Percentiles rank a stretch among this genome's conserved stretches.
phyloP scores from a whole-genome alignment of 352 stramenopile genomes.

The Blastocystis sp. region DNA sequence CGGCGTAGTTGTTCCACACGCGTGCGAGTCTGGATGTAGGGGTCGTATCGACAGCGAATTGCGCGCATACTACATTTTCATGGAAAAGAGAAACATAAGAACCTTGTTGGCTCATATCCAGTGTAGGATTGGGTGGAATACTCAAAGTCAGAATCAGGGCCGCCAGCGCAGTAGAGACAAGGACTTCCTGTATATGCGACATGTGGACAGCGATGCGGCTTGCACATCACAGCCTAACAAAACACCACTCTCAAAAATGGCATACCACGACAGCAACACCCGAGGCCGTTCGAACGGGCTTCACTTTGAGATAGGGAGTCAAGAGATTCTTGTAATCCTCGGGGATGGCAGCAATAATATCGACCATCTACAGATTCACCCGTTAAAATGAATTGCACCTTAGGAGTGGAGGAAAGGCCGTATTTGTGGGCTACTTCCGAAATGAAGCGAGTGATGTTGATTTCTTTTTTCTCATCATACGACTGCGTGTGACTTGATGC shows the following conservation, averaged over 20 bases:
- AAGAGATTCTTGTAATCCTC: constrained; percentile 86
- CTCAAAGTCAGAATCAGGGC: constrained; percentile 93
- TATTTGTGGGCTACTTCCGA: constrained; percentile 64
- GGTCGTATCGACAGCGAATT: constrained; percentile 90
- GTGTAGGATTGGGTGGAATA: constrained; percentile 94
- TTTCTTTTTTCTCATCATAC: constrained; percentile 69
- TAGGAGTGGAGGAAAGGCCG: constrained; percentile 61
- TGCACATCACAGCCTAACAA: constrained; percentile 87
- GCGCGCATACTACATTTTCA: constrained; percentile 82
- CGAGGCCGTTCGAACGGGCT: constrained; percentile 88
- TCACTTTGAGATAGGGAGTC: constrained; percentile 87
- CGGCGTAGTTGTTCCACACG: constrained; percentile 83
- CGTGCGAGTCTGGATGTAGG: constrained; percentile 86
- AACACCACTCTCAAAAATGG: neutral
- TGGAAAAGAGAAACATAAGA: neutral
- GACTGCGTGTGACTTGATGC: constrained; percentile 7
- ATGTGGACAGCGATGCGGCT: constrained; percentile 93
- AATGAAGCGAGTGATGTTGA: constrained; percentile 69
- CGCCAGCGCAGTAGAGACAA: constrained; percentile 91
- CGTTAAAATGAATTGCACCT: constrained; percentile 3
- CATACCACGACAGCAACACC: constrained; percentile 87
- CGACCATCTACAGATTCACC: constrained; percentile 78
- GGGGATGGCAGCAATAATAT: constrained; percentile 90
- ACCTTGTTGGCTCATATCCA: constrained; percentile 88
- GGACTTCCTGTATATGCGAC: constrained; percentile 93